A percentile compares a stretch with the other conserved stretches of the same genome.
These are phyloP conservation scores for Fagopyrum esculentum DNA, from an alignment of 148 eudicot species.

Conservation along the genomic window DNA sequence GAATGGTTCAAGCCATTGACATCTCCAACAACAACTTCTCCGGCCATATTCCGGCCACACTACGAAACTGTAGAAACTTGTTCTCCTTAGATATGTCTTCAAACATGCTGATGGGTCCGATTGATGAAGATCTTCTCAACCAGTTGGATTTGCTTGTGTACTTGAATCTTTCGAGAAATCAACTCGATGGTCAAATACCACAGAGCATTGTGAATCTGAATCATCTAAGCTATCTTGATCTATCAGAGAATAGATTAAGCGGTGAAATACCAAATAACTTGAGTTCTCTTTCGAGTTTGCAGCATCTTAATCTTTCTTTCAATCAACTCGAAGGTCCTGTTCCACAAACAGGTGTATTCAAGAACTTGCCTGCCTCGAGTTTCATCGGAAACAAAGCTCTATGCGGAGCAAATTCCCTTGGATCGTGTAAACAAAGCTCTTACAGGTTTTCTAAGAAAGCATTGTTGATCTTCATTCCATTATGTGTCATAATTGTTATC, in stretches of 20 bases:
- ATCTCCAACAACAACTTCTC: slow-evolving; percentile 66
- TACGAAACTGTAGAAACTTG: slow-evolving; percentile 60
- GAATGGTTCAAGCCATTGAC: slow-evolving; percentile 78
- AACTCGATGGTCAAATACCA: slow-evolving; percentile 54
- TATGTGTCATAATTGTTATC: slow-evolving; percentile 22
- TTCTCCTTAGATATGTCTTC: slow-evolving; percentile 53
- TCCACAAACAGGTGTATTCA: slow-evolving; percentile 44
- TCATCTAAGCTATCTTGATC: slow-evolving; percentile 45
- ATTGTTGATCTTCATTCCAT: slow-evolving; percentile 33
- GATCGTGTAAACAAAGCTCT: slow-evolving; percentile 29
- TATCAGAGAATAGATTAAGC: slow-evolving; percentile 53
- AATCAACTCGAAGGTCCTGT: slow-evolving; percentile 74
- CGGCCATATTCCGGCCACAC: slow-evolving; percentile 45
- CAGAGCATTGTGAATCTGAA: slow-evolving; percentile 33
- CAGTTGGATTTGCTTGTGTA: slow-evolving; percentile 31
- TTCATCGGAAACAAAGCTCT: slow-evolving; percentile 66
- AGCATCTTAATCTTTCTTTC: slow-evolving; percentile 57
- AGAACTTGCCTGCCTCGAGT: slow-evolving; percentile 31
- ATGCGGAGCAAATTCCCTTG: slow-evolving; percentile 44
- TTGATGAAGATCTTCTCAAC: slow-evolving; percentile 29
- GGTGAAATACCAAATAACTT: slow-evolving; percentile 59
- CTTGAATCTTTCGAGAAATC: slow-evolving; percentile 64
- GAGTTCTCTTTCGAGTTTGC: slow-evolving; percentile 32
- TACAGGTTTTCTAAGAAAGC: slow-evolving; percentile 28
- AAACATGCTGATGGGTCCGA: slow-evolving; percentile 47